A percentile compares a stretch with the other conserved stretches of the same genome.
Evolutionary conservation across 352 stramenopile genomes (phyloP).

Genomic region (Phytophthora pini): DNA sequence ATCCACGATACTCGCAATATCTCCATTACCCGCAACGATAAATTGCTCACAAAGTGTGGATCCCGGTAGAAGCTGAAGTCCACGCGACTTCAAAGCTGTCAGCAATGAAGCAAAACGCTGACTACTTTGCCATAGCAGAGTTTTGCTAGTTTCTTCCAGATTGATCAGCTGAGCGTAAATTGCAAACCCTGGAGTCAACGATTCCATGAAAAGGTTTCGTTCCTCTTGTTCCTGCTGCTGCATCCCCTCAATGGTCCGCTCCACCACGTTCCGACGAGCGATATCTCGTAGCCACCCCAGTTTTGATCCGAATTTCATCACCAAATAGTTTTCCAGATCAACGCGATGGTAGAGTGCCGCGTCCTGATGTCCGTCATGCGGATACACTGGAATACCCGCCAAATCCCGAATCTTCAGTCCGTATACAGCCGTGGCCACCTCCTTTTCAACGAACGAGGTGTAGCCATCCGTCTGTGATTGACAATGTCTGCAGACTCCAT

Average conservation of each 20-base stretch:
- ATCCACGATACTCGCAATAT: slow-evolving; percentile 16
- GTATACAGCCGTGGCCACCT: slow-evolving; percentile 10
- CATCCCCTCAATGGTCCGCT: not conserved
- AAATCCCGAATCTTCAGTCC: slow-evolving; percentile 16
- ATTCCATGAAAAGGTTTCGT: slow-evolving; percentile 4
- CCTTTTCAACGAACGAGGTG: not conserved
- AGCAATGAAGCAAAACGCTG: slow-evolving; percentile 4
- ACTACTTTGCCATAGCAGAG: slow-evolving; percentile 1
- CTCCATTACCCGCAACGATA: slow-evolving; percentile 1
- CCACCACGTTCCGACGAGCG: slow-evolving; percentile 2
- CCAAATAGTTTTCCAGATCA: slow-evolving; percentile 20
- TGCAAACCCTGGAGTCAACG: slow-evolving; percentile 7
- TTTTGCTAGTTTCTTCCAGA: slow-evolving; percentile 1
- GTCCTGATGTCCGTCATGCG: not conserved
- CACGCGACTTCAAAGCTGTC: slow-evolving; percentile 7
- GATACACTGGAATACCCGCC: not conserved
- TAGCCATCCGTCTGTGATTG: slow-evolving; percentile 5
- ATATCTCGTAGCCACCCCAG: slow-evolving; percentile 18
- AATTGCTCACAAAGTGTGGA: slow-evolving; percentile 15
- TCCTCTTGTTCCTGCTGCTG: slow-evolving; percentile 15
- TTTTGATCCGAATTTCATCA: slow-evolving; percentile 9
- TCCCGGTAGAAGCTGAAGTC: slow-evolving; percentile 4
- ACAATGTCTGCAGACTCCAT: slow-evolving; percentile 5
- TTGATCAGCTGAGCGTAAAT: not conserved
- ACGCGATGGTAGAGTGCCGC: slow-evolving; percentile 8